Evolutionary conservation across 202 grass and related monocot genomes (phyloP).

Genomic region (Digitaria exilis): DNA sequence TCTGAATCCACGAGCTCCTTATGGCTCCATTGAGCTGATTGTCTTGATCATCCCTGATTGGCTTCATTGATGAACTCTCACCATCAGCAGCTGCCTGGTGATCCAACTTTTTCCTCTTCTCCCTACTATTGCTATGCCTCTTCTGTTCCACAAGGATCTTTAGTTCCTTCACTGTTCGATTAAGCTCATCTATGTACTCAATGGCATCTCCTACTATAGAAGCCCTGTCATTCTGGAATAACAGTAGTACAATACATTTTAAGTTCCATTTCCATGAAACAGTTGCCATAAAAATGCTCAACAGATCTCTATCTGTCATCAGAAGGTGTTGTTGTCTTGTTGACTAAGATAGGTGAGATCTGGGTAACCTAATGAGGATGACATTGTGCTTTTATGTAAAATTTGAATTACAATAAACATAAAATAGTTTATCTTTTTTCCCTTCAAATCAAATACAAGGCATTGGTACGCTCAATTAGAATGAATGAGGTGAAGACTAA

Average conservation of each 20-base stretch:
- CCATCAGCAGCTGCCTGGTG: conserved; percentile 59
- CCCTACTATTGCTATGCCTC: conserved; percentile 49
- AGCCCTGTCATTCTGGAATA: conserved; percentile 69
- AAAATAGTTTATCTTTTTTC: neutral
- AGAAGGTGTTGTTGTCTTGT: neutral
- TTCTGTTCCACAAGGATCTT: conserved; percentile 77
- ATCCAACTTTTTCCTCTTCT: conserved; percentile 60
- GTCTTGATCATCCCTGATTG: conserved; percentile 53
- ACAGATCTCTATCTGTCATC: neutral
- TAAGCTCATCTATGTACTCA: conserved; percentile 87
- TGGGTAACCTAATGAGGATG: conserved; percentile 1
- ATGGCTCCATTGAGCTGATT: conserved; percentile 51
- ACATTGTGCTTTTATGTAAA: neutral
- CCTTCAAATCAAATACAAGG: conserved; percentile 14
- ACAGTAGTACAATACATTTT: conserved; percentile 6
- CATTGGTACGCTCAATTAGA: neutral
- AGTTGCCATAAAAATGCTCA: neutral
- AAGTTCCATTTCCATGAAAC: conserved; percentile 30
- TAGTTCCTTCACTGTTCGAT: conserved; percentile 76
- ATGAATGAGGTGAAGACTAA: neutral
- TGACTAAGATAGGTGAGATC: neutral
- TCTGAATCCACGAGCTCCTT: conserved; percentile 83
- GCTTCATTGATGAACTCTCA: conserved; percentile 67
- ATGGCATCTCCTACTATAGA: conserved; percentile 83
- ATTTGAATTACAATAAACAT: neutral